Percentiles rank a stretch among this genome's conserved stretches.
Conservation (phyloP, 768 basidiomycete species). For the Rhodotorula graminis region DNA sequence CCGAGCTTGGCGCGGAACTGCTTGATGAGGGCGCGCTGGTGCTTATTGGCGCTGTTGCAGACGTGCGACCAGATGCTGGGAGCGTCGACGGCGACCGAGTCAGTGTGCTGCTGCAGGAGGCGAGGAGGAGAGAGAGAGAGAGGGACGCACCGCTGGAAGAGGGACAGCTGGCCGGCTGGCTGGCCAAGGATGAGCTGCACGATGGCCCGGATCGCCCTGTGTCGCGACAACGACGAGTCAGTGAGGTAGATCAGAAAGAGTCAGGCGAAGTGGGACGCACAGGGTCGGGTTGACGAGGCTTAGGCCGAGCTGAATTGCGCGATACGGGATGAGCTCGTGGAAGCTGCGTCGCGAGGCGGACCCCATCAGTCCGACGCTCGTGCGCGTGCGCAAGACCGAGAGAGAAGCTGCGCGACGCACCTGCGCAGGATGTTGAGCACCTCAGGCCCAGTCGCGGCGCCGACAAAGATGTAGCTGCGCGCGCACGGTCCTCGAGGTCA, state of each 20-base stretch:
- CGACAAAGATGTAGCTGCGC: conserved; percentile 35
- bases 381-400: rapidly evolving
- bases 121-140: neutral
- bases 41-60: conserved; percentile 18
- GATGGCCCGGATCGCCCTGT: conserved; percentile 34
- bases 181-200: conserved; percentile 37
- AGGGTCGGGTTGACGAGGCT: conserved; percentile 35
- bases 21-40: conserved; percentile 22
- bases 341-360: conserved; percentile 2
- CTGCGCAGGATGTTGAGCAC: conserved; percentile 26
- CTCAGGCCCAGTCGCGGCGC: conserved; percentile 19
- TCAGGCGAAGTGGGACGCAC: neutral
- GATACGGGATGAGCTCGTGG: conserved; percentile 36
- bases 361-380: too few species aligned
- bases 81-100: neutral
- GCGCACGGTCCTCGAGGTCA: too few species aligned
- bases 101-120: neutral
- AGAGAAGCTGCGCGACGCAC: neutral
- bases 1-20: conserved; percentile 25
- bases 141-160: conserved; percentile 26
- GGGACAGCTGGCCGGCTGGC: conserved; percentile 23
- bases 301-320: conserved; percentile 29
- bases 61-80: conserved; percentile 31
- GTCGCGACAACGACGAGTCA: too few species aligned
- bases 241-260: too few species aligned